Evolutionary conservation across 768 basidiomycete genomes (phyloP).

Genomic region (Suillus paluster): DNA sequence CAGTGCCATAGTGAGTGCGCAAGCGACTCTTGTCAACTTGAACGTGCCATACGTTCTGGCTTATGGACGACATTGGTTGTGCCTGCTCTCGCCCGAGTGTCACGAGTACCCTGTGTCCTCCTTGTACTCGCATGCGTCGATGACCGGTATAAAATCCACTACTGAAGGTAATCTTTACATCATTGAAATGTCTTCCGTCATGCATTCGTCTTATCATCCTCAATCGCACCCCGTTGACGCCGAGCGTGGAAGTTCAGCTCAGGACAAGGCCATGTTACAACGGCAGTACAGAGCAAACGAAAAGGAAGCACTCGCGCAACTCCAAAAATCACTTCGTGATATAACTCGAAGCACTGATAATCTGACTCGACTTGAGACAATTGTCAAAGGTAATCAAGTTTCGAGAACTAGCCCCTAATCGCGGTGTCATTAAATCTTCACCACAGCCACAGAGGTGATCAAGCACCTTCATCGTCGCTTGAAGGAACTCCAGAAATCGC

Average conservation of each 20-base stretch:
- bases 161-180: neutral
- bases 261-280: conserved; percentile 3
- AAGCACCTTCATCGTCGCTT: neutral
- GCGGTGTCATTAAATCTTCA: neutral
- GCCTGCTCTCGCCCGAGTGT: neutral
- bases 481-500: no score
- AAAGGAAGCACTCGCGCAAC: neutral
- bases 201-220: neutral
- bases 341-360: neutral
- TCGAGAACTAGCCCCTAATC: neutral
- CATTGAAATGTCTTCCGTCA: neutral
- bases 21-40: no score
- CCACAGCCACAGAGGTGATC: neutral
- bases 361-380: conserved; percentile 1
- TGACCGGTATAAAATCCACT: neutral
- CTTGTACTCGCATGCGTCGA: neutral
- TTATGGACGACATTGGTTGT: neutral
- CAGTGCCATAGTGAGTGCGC: neutral
- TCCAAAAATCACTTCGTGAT: neutral
- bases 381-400: conserved; percentile 1
- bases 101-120: neutral
- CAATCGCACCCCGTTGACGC: neutral
- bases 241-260: neutral
- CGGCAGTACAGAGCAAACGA: conserved; percentile 2
- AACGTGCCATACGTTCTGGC: neutral